phyloP scores from a whole-genome alignment of 108 stramenopile species.

The Fragilariopsis cylindrus region DNA sequence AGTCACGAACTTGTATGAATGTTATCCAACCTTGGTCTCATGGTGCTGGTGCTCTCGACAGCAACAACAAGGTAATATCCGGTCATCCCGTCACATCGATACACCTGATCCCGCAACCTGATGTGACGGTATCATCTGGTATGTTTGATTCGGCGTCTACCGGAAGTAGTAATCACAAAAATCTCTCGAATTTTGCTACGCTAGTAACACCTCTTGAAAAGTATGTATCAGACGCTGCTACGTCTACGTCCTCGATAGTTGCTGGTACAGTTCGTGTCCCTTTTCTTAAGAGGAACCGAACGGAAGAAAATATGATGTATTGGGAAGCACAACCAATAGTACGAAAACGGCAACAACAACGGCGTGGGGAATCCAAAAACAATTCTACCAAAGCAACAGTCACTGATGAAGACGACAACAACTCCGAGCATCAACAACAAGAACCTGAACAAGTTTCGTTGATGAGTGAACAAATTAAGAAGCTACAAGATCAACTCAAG shows the following conservation, averaged over 20 bases:
- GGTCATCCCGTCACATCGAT: slow-evolving; percentile 65
- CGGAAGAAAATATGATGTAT: slow-evolving; percentile 2
- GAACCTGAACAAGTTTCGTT: not conserved
- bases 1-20: slow-evolving; percentile 62
- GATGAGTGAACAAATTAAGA: slow-evolving; percentile 37
- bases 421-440: not conserved
- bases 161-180: slow-evolving; percentile 4
- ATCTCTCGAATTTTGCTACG: slow-evolving; percentile 10
- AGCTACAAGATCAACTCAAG: slow-evolving; percentile 51
- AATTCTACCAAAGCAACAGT: not conserved
- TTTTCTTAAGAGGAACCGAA: slow-evolving; percentile 23
- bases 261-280: slow-evolving; percentile 22
- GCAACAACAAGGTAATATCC: slow-evolving; percentile 18
- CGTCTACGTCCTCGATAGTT: slow-evolving; percentile 5
- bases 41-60: slow-evolving; percentile 15
- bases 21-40: slow-evolving; percentile 70
- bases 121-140: not conserved
- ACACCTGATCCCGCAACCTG: slow-evolving; percentile 38
- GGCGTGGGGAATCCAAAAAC: not conserved
- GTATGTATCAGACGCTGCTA: slow-evolving; percentile 11
- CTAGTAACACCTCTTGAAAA: slow-evolving; percentile 42
- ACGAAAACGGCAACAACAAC: slow-evolving; percentile 12
- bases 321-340: slow-evolving; percentile 24
- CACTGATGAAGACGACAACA: not conserved
- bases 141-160: slow-evolving; percentile 23